phyloP scores from a whole-genome alignment of 2,329 filamentous ascomycete genomes.

The Didymella glomerata region DNA sequence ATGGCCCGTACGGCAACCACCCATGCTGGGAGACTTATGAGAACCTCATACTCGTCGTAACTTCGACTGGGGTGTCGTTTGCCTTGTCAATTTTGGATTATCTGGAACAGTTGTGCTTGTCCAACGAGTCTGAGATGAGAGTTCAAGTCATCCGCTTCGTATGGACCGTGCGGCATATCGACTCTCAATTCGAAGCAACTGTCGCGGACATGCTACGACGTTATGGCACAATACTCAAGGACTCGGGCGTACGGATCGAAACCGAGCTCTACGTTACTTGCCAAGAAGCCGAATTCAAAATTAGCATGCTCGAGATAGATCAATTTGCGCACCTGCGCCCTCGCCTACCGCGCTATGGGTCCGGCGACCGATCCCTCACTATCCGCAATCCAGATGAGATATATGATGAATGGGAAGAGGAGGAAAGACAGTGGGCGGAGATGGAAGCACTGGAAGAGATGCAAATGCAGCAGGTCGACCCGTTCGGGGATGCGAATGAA shows the following conservation, averaged over 20 bases:
- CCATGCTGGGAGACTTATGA: constrained; percentile 38
- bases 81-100: constrained; percentile 38
- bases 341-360: constrained; percentile 2
- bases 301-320: constrained; percentile 22
- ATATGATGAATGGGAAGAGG: constrained; percentile 31
- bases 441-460: constrained; percentile 18
- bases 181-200: constrained; percentile 36
- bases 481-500: constrained; percentile 13
- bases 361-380: constrained; percentile 18
- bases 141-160: constrained; percentile 32
- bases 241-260: constrained; percentile 28
- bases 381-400: constrained; percentile 38
- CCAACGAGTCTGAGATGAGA: constrained; percentile 1
- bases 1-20: constrained; percentile 38
- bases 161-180: constrained; percentile 37
- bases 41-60: constrained; percentile 33
- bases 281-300: constrained; percentile 11
- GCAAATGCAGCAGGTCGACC: constrained; percentile 20
- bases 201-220: constrained; percentile 27
- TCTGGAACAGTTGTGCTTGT: constrained; percentile 33
- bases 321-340: constrained; percentile 39
- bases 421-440: constrained; percentile 26
- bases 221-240: constrained; percentile 26
- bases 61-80: constrained; percentile 41
- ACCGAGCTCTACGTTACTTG: constrained; percentile 35